Evolutionary conservation across 2,329 filamentous ascomycete genomes (phyloP).

Genomic region (Xylaria sp.): DNA sequence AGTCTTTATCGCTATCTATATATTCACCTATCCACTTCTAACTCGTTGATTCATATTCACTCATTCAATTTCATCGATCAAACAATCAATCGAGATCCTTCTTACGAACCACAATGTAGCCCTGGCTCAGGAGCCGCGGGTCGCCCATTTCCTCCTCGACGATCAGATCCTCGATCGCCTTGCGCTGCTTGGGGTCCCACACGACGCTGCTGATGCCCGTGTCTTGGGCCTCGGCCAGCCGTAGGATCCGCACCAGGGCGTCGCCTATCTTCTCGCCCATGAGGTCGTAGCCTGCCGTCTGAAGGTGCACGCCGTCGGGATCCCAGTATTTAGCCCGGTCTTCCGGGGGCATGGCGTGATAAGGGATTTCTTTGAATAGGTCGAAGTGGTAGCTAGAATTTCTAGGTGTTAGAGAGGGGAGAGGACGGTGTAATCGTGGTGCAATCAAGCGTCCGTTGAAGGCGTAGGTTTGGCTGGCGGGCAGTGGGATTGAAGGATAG

Average conservation of each 20-base stretch:
- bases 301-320: constrained; percentile 68
- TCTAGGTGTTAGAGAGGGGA: constrained; percentile 16
- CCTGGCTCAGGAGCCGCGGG: constrained; percentile 59
- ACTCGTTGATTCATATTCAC: background rate
- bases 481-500: background rate
- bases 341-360: constrained; percentile 58
- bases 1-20: constrained; percentile 26
- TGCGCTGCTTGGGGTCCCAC: constrained; percentile 44
- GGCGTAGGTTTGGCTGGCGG: background rate
- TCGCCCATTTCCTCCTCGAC: constrained; percentile 64
- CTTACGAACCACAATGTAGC: constrained; percentile 65
- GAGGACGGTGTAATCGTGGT: background rate
- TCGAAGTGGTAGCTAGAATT: constrained; percentile 65
- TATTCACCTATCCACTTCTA: background rate
- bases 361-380: constrained; percentile 65
- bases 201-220: constrained; percentile 49
- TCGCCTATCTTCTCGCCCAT: constrained; percentile 69
- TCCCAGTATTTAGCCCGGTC: constrained; percentile 66
- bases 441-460: background rate
- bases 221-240: constrained; percentile 48
- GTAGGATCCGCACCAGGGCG: constrained; percentile 61
- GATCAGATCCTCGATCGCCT: constrained; percentile 53
- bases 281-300: constrained; percentile 68
- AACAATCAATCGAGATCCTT: constrained; percentile 60
- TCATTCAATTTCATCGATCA: background rate